Conservation (phyloP, 768 basidiomycete genomes). For the Lyophyllum shimeji region DNA sequence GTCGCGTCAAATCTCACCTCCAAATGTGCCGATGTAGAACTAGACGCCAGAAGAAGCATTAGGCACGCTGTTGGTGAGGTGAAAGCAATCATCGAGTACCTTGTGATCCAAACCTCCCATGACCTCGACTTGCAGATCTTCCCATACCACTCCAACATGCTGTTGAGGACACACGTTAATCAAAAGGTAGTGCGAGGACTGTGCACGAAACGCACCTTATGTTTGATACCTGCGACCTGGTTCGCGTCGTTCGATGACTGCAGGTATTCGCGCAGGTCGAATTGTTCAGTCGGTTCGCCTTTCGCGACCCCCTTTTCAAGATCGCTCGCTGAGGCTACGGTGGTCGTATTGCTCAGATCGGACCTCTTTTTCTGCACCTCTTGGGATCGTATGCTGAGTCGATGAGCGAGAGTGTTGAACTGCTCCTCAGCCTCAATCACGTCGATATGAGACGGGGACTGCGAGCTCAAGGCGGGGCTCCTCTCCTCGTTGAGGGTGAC, state of each 20-base stretch:
- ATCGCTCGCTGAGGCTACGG: constrained; percentile 42
- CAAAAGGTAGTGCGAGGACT: background rate
- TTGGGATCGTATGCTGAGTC: constrained; percentile 30
- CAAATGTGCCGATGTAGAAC: constrained; percentile 62
- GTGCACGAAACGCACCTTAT: constrained; percentile 42
- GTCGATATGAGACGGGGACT: constrained; percentile 41
- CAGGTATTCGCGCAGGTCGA: constrained; percentile 70
- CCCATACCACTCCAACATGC: constrained; percentile 77
- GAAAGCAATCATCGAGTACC: constrained; percentile 23
- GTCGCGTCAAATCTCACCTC: constrained; percentile 38
- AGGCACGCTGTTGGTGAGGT: background rate
- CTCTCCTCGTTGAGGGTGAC: constrained; percentile 28
- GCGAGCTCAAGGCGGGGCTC: constrained; percentile 9
- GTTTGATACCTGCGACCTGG: constrained; percentile 63
- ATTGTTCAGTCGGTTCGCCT: constrained; percentile 33
- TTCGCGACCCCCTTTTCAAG: constrained; percentile 34
- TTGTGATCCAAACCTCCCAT: constrained; percentile 56
- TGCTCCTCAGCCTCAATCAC: constrained; percentile 49
- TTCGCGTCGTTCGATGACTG: constrained; percentile 65
- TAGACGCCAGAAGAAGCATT: constrained; percentile 18
- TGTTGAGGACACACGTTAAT: constrained; percentile 14
- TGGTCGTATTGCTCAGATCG: constrained; percentile 21
- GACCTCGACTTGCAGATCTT: constrained; percentile 63
- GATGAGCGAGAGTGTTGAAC: constrained; percentile 56
- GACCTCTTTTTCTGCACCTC: constrained; percentile 20